These are phyloP conservation scores for Sugiyamaella castrensis DNA, from an alignment of 1,139 yeast species.

Conservation along the genomic window DNA sequence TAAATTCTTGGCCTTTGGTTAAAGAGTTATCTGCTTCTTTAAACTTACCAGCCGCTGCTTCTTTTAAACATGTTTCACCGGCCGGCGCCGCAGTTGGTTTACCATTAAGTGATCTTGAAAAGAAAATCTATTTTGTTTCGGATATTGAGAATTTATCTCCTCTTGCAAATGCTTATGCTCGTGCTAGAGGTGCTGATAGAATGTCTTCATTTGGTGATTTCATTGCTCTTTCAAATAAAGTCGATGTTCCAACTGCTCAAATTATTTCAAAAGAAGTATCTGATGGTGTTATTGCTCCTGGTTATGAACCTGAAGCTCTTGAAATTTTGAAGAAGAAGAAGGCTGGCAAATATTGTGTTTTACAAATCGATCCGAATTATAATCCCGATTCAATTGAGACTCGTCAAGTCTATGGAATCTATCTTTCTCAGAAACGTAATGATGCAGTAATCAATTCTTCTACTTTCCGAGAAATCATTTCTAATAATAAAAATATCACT, in stretches of 20 bases:
- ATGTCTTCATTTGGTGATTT: conserved; percentile 99
- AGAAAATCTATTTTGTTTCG: conserved; percentile 90
- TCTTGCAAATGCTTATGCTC: conserved; percentile 94
- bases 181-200: conserved; percentile 99
- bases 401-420: conserved; percentile 94
- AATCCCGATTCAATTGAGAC: conserved; percentile 79
- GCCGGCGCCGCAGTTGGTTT: conserved; percentile 98
- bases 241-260: conserved; percentile 93
- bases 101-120: conserved; percentile 86
- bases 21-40: conserved; percentile 93
- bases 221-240: conserved; percentile 94
- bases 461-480: conserved; percentile 88
- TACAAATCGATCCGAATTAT: conserved; percentile 94
- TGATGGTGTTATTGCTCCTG: conserved; percentile 99
- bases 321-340: conserved; percentile 86
- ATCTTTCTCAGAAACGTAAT: conserved; percentile 93
- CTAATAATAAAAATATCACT: conserved; percentile 78
- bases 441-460: conserved; percentile 90
- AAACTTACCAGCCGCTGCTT: conserved; percentile 97
- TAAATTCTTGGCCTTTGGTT: conserved; percentile 98
- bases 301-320: conserved; percentile 87
- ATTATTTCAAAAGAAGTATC: conserved; percentile 96
- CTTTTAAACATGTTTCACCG: conserved; percentile 97
- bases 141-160: conserved; percentile 95
- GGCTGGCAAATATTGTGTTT: conserved; percentile 94